Evolutionary conservation across 2,329 filamentous ascomycete species (phyloP), one percentile per base, ranked within the genome.

Genomic region (Pyrenophora teres): DNA sequence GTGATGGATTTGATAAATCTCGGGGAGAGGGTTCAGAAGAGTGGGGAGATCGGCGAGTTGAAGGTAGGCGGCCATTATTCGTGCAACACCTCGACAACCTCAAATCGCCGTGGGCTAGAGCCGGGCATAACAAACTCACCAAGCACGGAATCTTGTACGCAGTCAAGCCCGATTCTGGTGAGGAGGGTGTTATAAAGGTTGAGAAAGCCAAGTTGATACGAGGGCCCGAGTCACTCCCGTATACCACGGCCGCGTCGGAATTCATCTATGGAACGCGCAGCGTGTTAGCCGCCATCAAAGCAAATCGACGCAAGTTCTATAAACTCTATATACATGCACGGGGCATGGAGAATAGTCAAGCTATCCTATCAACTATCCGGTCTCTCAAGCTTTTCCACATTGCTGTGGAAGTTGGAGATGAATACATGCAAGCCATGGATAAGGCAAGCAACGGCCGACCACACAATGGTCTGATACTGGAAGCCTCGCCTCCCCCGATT

Each of bases 381-480:
- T 53, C 56, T 3, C 40, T 53, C 13, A 59, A 63, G n/a, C 51
- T 67, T 21, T 63, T 61, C 35, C 40, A 54, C 1, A 61, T 65
- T 19, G 60, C 54, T 32, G 79, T 79, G 4, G 75, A 82, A 37
- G 83, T 93, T 18, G 83, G 83, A 36, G 77, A 78, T 16, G 78
- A 81, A 1, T 87, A 87, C 68, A 76, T 90, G 52, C 82, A 81
- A 0, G 77, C 91, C 35, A 81, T 99, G 76, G 87, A 95, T 73
- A 92, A 90, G 74, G 90, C 95, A 84, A 89, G 89, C 59, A 83
- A 80, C 49, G 87, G 87, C 1, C 83, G 94, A 35, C 91, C 93
- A 30, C 93, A 99, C 75, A 97, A 97, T 68, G 92, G 93, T 40
- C 87, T 88, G 62, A 80, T 97, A 13, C 82, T 99, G 3, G 94